Conservation (phyloP, 441 rosid species). For the Gossypium gossypioides region DNA sequence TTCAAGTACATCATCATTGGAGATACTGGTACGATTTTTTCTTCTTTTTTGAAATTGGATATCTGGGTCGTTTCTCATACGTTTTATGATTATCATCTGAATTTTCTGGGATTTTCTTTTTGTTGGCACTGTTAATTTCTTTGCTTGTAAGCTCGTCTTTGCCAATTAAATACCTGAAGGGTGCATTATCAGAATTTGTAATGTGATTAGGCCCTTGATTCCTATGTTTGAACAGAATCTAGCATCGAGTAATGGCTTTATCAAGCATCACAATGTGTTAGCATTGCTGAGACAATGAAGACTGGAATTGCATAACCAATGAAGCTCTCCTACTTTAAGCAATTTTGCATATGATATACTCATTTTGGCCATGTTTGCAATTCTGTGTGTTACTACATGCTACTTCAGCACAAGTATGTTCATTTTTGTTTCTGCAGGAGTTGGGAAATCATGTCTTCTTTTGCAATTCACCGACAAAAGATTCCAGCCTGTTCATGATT, state of each 20-base stretch:
- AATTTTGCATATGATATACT: neutral
- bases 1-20: slow-evolving; percentile 26
- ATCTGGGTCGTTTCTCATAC: neutral
- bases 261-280: neutral
- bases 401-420: neutral
- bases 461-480: slow-evolving; percentile 27
- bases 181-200: neutral
- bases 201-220: neutral
- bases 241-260: neutral
- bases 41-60: neutral
- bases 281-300: neutral
- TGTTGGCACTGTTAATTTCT: neutral
- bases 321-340: neutral
- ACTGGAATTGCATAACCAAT: neutral
- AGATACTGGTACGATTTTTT: slow-evolving; percentile 15
- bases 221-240: neutral
- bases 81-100: neutral
- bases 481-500: slow-evolving; percentile 29
- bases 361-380: neutral
- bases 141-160: neutral
- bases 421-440: slow-evolving; percentile 14
- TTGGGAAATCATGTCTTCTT: slow-evolving; percentile 31
- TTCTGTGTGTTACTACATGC: neutral
- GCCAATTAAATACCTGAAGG: neutral
- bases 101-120: neutral